Base-by-base conservation (phyloP, 2,329 filamentous ascomycete genomes). In the Zymoseptoria passerinii region DNA sequence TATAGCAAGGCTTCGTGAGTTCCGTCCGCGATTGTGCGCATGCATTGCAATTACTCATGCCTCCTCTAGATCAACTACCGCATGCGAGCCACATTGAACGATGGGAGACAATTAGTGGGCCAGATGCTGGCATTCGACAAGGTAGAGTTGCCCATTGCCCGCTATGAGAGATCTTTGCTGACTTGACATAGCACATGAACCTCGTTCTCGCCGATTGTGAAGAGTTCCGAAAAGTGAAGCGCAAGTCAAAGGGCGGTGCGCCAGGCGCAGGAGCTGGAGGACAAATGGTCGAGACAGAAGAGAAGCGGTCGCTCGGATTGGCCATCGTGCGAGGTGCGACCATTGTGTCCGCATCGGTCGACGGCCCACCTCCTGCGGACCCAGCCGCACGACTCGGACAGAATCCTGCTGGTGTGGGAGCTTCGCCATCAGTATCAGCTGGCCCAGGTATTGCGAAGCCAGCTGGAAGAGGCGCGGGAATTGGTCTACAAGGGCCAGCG, bases 101-200 rank as follows among this genome's bases (percentile, higher is more conserved):
- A 99, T 78, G 90, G 90, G 65, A 87, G 94, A 71, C 90, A 96
- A 76, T 95, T 99, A 86, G 92, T 91, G 48, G 94, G 92, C 62
- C 91, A 97, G 76, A 96, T 99, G 90, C 84, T 99, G 67, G 94
- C 94, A 56, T 99, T 97, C 71, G 94, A 99, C 77, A 97, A 97
- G 84, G 90, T 92, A 77, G 57, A 65, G 53, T 54, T 9, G 48
- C 35, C 8, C 9, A 28, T 16, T 2, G 48, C 29, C 23, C 28
- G 13, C 18, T 35, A 53, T 44, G 44, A 13, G 48, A 13, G 23
- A 19, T 20, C 35, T 10, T 19, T 53, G 28, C 66, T 73, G 29
- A 72, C 28, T 64, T 50, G 58, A 51, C 13, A 5, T 65, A 95
- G 91, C 94, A 99, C 77, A 99, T 99, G 94, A 99, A 99, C 76